phyloP scores from a whole-genome alignment of 352 stramenopile genomes.

The Phytophthora crassamura region DNA sequence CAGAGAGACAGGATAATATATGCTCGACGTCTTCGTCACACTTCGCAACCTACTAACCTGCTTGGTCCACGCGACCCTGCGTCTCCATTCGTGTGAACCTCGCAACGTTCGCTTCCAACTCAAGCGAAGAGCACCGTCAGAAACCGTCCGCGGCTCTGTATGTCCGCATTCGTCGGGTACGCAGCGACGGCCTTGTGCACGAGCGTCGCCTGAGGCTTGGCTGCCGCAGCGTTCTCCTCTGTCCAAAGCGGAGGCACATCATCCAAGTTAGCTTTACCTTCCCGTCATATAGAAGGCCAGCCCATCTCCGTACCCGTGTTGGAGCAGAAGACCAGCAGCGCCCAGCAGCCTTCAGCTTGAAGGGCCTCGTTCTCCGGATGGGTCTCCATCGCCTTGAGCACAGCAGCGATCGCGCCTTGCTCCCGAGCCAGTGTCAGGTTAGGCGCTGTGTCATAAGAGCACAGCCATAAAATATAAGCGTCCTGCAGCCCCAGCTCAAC shows the following conservation, averaged over 20 bases:
- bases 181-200: constrained; percentile 53
- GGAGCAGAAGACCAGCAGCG: constrained; percentile 81
- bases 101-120: neutral
- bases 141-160: constrained; percentile 74
- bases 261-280: neutral
- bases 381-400: constrained; percentile 68
- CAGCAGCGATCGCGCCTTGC: constrained; percentile 66
- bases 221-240: constrained; percentile 68
- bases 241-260: neutral
- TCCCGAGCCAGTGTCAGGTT: constrained; percentile 69
- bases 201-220: constrained; percentile 52
- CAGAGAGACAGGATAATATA: constrained; percentile 43
- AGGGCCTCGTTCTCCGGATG: constrained; percentile 72
- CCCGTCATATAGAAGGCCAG: neutral
- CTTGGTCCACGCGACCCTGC: constrained; percentile 1
- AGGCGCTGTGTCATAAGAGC: constrained; percentile 37
- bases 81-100: constrained; percentile 2
- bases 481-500: neutral
- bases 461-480: neutral
- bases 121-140: constrained; percentile 60
- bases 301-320: constrained; percentile 58
- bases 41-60: constrained; percentile 3
- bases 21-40: constrained; percentile 32
- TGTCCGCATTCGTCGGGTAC: constrained; percentile 62
- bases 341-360: constrained; percentile 77